Evolutionary conservation across 352 stramenopile species (phyloP), one percentile per base, ranked within the genome.

Genomic region (Globisporangium echinulatum): DNA sequence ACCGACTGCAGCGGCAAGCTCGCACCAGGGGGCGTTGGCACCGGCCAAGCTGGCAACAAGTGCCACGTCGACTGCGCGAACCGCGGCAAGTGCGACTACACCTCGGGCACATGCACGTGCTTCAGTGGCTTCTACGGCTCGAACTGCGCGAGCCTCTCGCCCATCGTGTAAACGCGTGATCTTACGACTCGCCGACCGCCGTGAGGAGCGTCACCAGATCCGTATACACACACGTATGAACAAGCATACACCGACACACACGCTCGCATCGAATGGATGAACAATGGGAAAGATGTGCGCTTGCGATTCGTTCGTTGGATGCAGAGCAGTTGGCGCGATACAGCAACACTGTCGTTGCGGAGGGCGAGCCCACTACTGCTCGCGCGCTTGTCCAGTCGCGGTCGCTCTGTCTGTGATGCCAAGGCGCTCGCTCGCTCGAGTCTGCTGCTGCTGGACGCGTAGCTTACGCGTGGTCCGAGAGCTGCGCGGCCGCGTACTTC

Each of bases 21-120:
- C 10, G 76, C 82, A 25, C 37, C 47, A 1, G 79, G 72, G 7
- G 78, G 77, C 33, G 52, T 63, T 15, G 79, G 70, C 39, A 69
- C 65, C 0, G 80, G 82, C 0, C 68, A 17, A 1, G 9, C 49
- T 2, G 82, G 69, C 51, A 92, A 92, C 49, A 61, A 76, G 13
- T 94, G 81, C 49, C 81, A 93, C 38, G 76, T 90, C 19, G 79
- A 90, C 44, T 94, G 83, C 60, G 67, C 85, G 7, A 93, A 94
- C 57, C 78, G 82, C 14, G 84, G 85, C 49, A 72, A 77, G 14
- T 95, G 84, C 64, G 79, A 93, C 71, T 89, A 77, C 63, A 69
- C 67, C 38, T 84, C 61, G 1, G 85, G 83, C 40, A 70, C 71
- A 3, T 94, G 83, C 68, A 54, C 62, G 48, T 92, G 86, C 72